phyloP scores from a whole-genome alignment of 108 stramenopile genomes.

The Pseudonitzschia pungens region DNA sequence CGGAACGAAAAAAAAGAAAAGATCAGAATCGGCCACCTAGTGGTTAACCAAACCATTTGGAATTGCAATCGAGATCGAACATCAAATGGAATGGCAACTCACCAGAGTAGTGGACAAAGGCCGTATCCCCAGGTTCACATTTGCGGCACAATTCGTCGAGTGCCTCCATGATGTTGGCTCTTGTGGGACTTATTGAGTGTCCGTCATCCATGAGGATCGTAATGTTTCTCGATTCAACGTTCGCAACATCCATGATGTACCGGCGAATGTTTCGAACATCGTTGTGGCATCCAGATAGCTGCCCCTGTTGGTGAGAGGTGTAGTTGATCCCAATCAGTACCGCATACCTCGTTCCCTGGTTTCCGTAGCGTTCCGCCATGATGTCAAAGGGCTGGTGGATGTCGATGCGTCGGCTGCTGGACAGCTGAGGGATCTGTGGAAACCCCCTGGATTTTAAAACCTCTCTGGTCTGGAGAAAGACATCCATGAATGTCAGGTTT shows the following conservation, averaged over 20 bases:
- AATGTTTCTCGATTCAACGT: constrained; percentile 78
- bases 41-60: no score
- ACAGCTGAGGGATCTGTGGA: constrained; percentile 66
- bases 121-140: constrained; percentile 54
- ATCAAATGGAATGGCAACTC: no score
- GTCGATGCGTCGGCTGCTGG: constrained; percentile 49
- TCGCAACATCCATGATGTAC: constrained; percentile 82
- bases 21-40: no score
- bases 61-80: no score
- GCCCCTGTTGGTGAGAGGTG: constrained; percentile 46
- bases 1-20: no score
- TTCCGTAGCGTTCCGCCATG: constrained; percentile 28
- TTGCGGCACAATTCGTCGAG: constrained; percentile 49
- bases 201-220: constrained; percentile 77
- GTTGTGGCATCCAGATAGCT: constrained; percentile 39
- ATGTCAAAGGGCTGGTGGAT: constrained; percentile 36
- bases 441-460: constrained; percentile 43
- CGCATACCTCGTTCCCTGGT: constrained; percentile 39
- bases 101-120: constrained; percentile 72
- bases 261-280: constrained; percentile 34
- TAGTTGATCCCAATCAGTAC: constrained; percentile 92
- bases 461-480: constrained; percentile 59
- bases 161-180: constrained; percentile 58
- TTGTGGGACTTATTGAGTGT: constrained; percentile 52
- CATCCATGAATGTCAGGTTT: constrained; percentile 68